A percentile compares a stretch with the other conserved stretches of the same genome.
Evolutionary conservation across 1,284 basidiomycete species (phyloP).

Genomic region (Tremellales sp.): DNA sequence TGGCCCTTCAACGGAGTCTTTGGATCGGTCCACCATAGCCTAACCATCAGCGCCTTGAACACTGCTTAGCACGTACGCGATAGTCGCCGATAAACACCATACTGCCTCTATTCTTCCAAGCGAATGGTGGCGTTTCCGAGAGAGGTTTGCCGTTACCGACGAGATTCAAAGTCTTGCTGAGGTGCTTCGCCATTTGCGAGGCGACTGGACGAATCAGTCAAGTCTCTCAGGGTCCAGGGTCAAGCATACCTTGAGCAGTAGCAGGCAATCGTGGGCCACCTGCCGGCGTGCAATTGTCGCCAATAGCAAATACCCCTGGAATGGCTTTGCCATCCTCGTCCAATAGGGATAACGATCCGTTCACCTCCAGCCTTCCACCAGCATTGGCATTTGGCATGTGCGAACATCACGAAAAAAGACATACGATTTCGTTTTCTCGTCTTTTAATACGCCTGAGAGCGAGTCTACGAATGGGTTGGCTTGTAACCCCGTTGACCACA

Average conservation of each 20-base stretch:
- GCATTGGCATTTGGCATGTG: slow-evolving; percentile 1
- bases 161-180: slow-evolving; percentile 64
- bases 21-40: slow-evolving; percentile 71
- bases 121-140: slow-evolving; percentile 53
- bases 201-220: slow-evolving; percentile 70
- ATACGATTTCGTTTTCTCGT: slow-evolving; percentile 60
- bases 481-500: slow-evolving; percentile 80
- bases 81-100: slow-evolving; percentile 77
- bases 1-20: slow-evolving; percentile 55
- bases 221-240: no score
- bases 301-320: slow-evolving; percentile 75
- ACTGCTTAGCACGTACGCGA: slow-evolving; percentile 45
- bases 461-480: slow-evolving; percentile 70
- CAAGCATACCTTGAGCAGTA: slow-evolving; percentile 64
- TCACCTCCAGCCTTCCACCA: slow-evolving; percentile 56
- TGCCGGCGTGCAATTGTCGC: slow-evolving; percentile 66
- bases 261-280: slow-evolving; percentile 66
- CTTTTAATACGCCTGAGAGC: slow-evolving; percentile 60
- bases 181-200: slow-evolving; percentile 71
- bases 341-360: slow-evolving; percentile 61
- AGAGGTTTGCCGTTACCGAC: slow-evolving; percentile 53
- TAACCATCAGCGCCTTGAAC: slow-evolving; percentile 29
- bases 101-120: slow-evolving; percentile 67
- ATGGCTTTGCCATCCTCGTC: slow-evolving; percentile 58
- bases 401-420: slow-evolving; percentile 18